Conservation (phyloP, 2,329 filamentous ascomycete genomes). For the Fusarium sp. region DNA sequence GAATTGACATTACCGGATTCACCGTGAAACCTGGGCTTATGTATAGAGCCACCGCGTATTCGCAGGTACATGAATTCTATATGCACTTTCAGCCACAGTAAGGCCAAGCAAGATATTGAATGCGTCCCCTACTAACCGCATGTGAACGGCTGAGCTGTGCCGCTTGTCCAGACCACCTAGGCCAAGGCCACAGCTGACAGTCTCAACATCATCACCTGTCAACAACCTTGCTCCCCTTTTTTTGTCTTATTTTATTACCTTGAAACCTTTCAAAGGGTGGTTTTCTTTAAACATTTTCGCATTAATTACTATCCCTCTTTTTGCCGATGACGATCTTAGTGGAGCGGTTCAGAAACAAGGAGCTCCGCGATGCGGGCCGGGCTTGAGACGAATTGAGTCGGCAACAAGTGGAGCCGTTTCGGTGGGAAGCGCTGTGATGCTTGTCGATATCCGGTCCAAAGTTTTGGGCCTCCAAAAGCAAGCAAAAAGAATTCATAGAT, state of each 20-base stretch:
- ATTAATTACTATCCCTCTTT: not conserved
- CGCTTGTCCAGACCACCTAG: constrained; percentile 19
- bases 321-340: constrained; percentile 9
- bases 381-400: constrained; percentile 34
- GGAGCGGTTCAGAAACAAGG: constrained; percentile 20
- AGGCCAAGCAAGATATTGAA: constrained; percentile 14
- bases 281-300: not conserved
- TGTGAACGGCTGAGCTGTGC: constrained; percentile 24
- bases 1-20: not conserved
- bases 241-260: not conserved
- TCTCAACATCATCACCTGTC: constrained; percentile 6
- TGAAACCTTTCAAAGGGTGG: not conserved
- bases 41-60: not conserved
- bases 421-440: constrained; percentile 14
- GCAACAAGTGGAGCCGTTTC: constrained; percentile 30
- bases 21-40: constrained; percentile 3
- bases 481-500: not conserved
- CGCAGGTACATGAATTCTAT: not conserved
- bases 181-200: constrained; percentile 15
- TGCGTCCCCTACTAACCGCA: not conserved
- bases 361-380: constrained; percentile 7
- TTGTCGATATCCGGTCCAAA: not conserved
- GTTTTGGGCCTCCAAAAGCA: constrained; percentile 9
- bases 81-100: constrained; percentile 19
- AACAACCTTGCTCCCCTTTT: not conserved